Evolutionary conservation across 1,139 yeast species (phyloP).

Genomic region (Candida sp.): DNA sequence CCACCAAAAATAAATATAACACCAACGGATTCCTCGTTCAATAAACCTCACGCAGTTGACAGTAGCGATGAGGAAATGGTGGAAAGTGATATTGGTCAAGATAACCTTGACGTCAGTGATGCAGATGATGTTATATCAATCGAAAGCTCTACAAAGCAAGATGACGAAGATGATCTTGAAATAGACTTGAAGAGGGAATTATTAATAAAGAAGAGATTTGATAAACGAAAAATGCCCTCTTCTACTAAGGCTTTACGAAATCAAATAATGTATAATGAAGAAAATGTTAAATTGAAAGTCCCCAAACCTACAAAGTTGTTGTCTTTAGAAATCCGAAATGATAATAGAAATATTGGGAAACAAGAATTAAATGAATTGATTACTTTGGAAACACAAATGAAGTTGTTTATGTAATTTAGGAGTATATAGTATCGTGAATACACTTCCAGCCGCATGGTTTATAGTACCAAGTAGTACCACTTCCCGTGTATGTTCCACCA

Average conservation of each 20-base stretch:
- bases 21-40: not conserved
- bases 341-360: constrained; percentile 7
- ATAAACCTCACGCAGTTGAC: not conserved
- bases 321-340: not conserved
- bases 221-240: not conserved
- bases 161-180: constrained; percentile 2
- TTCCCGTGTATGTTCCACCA: too few species aligned
- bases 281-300: not conserved
- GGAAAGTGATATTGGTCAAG: constrained; percentile 12
- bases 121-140: constrained; percentile 5
- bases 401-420: constrained; percentile 10
- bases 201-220: not conserved
- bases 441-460: too few species aligned
- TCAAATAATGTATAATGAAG: not conserved
- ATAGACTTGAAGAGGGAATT: not conserved
- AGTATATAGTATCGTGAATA: too few species aligned
- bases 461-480: too few species aligned
- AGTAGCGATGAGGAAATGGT: constrained; percentile 13
- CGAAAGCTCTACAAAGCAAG: constrained; percentile 4
- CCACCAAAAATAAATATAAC: not conserved
- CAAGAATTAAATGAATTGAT: constrained; percentile 16
- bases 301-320: not conserved
- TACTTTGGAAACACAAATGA: constrained; percentile 15
- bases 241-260: not conserved
- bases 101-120: constrained; percentile 5